Evolutionary conservation across 306 rosid species (phyloP).

Genomic region (Potentilla sterilis): DNA sequence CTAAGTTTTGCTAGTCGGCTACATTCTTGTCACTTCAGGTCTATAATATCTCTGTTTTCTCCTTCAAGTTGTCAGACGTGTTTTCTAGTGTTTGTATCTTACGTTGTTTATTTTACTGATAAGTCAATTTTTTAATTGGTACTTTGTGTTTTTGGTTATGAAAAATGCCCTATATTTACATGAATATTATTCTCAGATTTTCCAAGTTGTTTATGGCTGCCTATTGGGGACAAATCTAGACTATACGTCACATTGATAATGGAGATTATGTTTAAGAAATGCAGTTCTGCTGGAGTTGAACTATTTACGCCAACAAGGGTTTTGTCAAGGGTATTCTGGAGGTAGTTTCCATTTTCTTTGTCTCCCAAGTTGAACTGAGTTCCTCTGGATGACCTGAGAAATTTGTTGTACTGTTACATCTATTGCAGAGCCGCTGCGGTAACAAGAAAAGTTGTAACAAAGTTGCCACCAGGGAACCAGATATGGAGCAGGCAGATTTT

Average conservation of each 20-base stretch:
- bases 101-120: too few relatives aligned
- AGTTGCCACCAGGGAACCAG: constrained; percentile 27
- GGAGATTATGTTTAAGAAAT: constrained; percentile 78
- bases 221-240: constrained; percentile 14
- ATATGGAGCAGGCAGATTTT: constrained; percentile 39
- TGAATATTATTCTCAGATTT: too few relatives aligned
- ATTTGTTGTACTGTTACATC: constrained; percentile 10
- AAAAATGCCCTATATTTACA: too few relatives aligned
- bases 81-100: too few relatives aligned
- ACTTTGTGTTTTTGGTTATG: too few relatives aligned
- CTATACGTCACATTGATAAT: constrained; percentile 65
- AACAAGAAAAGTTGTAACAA: constrained; percentile 45
- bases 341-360: constrained; percentile 40
- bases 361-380: constrained; percentile 26
- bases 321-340: constrained; percentile 61
- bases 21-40: too few relatives aligned
- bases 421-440: constrained; percentile 66
- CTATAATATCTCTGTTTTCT: too few relatives aligned
- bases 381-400: background rate
- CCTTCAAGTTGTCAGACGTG: too few relatives aligned
- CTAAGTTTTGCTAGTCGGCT: too few relatives aligned
- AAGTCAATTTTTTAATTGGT: too few relatives aligned
- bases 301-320: constrained; percentile 50
- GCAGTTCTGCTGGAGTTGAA: constrained; percentile 72
- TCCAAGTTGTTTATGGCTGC: too few relatives aligned